phyloP scores from a whole-genome alignment of 2,329 filamentous ascomycete species.

The Cryphonectria japonica region DNA sequence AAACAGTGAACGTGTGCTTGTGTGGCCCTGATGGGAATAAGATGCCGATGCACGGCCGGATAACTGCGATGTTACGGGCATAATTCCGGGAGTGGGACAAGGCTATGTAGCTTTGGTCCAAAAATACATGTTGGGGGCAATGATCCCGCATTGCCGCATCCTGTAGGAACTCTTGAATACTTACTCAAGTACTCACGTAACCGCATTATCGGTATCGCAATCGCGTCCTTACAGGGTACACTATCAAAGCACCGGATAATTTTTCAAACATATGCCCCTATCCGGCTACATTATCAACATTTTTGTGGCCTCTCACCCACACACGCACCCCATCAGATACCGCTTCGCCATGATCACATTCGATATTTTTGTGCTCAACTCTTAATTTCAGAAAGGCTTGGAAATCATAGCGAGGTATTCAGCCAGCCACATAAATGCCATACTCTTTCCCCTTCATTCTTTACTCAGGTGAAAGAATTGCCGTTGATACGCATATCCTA shows the following conservation, averaged over 20 bases:
- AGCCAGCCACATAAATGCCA: neutral
- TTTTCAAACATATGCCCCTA: neutral
- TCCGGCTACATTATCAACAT: neutral
- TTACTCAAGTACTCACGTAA: neutral
- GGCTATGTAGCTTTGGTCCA: neutral
- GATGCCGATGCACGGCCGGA: neutral
- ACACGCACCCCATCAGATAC: neutral
- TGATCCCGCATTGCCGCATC: neutral
- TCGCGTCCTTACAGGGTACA: neutral
- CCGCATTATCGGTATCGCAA: neutral
- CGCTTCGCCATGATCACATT: neutral
- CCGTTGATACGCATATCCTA: neutral
- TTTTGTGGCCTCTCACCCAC: neutral
- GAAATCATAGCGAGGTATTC: neutral
- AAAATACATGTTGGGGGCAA: neutral
- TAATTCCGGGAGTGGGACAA: neutral
- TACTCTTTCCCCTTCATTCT: neutral
- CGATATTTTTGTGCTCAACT: too few species aligned
- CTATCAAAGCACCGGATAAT: neutral
- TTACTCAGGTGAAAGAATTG: neutral
- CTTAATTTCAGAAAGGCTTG: too few species aligned
- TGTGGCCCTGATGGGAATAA: neutral
- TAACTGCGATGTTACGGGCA: neutral
- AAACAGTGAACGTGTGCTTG: neutral
- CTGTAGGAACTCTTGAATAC: neutral